Conservation (phyloP, 768 basidiomycete species). For the Ramaria rubella region DNA sequence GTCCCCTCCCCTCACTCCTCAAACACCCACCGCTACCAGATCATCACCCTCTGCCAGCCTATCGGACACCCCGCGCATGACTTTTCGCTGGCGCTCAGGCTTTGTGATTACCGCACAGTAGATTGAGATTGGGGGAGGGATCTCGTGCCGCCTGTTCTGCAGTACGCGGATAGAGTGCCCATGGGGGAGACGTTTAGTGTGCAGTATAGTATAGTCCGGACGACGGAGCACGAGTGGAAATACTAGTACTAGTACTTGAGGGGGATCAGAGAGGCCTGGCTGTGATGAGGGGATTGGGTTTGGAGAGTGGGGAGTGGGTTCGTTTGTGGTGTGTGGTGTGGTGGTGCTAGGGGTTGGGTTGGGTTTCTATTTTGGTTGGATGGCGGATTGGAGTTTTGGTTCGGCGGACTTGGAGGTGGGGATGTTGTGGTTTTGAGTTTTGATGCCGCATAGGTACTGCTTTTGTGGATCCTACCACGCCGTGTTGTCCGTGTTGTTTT, state of each 20-base stretch:
- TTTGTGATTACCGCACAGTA: conserved; percentile 43
- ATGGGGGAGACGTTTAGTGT: conserved; percentile 39
- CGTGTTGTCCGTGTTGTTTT: too few species aligned
- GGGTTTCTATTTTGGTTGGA: too few species aligned
- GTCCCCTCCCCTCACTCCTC: conserved; percentile 31
- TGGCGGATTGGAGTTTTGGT: conserved; percentile 26
- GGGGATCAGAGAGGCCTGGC: conserved; percentile 38
- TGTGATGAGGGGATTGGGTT: conserved; percentile 42
- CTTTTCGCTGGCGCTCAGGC: conserved; percentile 41
- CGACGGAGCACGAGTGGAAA: conserved; percentile 39
- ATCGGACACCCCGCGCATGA: conserved; percentile 39
- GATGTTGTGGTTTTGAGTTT: conserved; percentile 25
- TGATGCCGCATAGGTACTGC: conserved; percentile 30
- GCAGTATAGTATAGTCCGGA: conserved; percentile 32
- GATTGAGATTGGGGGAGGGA: conserved; percentile 32
- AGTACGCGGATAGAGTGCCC: conserved; percentile 37
- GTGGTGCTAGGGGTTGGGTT: neutral
- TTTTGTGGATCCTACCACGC: conserved; percentile 30
- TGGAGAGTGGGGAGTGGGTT: conserved; percentile 45
- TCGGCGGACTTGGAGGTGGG: conserved; percentile 30
- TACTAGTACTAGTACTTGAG: too few species aligned
- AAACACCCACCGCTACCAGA: conserved; percentile 43
- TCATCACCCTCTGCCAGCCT: conserved; percentile 51
- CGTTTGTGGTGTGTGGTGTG: neutral
- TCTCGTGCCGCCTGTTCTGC: conserved; percentile 31